phyloP scores from a whole-genome alignment of 1,139 yeast genomes.

The Cylindricascospora bacillispora region DNA sequence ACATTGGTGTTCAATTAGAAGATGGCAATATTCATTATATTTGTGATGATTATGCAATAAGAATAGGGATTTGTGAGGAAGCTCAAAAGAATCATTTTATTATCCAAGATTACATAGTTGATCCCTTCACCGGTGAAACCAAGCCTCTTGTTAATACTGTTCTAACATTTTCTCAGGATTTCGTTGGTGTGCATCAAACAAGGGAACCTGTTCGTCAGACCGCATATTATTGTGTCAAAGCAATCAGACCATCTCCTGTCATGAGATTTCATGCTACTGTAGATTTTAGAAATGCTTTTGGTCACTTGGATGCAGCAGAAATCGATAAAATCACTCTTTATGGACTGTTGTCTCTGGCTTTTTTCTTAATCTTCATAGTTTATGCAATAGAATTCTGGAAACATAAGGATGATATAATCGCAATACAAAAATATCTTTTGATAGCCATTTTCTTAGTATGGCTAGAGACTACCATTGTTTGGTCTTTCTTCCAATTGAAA shows the following conservation, averaged over 20 bases:
- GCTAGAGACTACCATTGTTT: slow-evolving; percentile 68
- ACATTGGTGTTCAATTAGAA: slow-evolving; percentile 39
- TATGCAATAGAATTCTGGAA: slow-evolving; percentile 75
- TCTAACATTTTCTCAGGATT: slow-evolving; percentile 39
- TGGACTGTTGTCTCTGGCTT: slow-evolving; percentile 70
- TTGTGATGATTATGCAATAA: slow-evolving; percentile 57
- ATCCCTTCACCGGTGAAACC: slow-evolving; percentile 28
- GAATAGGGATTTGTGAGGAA: slow-evolving; percentile 38
- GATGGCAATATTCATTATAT: slow-evolving; percentile 38
- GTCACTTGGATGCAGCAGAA: slow-evolving; percentile 75
- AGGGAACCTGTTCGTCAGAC: slow-evolving; percentile 54
- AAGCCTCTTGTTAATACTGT: slow-evolving; percentile 35
- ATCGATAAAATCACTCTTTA: slow-evolving; percentile 80
- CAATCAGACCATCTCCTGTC: slow-evolving; percentile 30
- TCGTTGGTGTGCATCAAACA: slow-evolving; percentile 44
- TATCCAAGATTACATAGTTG: slow-evolving; percentile 25
- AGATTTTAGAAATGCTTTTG: slow-evolving; percentile 79
- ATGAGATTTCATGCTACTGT: slow-evolving; percentile 46
- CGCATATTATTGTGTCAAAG: slow-evolving; percentile 82
- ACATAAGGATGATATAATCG: slow-evolving; percentile 72
- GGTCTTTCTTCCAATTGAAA: slow-evolving; percentile 79
- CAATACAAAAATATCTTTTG: slow-evolving; percentile 75
- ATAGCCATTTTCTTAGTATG: slow-evolving; percentile 74
- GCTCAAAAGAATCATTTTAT: slow-evolving; percentile 49
- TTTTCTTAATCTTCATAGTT: slow-evolving; percentile 61